Conservation (phyloP, 176 grass and related monocot species). For the Hordeum marinum region DNA sequence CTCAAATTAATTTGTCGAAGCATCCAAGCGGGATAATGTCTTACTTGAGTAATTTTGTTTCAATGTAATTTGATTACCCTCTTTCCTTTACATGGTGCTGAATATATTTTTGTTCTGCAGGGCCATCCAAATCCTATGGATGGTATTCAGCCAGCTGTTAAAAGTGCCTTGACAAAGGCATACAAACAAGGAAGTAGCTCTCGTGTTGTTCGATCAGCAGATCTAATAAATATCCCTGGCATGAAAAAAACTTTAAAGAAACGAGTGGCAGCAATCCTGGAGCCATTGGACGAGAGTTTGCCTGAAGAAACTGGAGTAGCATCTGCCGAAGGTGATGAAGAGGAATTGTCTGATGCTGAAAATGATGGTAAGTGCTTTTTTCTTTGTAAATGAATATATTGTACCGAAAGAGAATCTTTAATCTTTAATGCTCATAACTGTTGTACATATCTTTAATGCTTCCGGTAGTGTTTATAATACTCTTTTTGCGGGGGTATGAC, state of each 20-base stretch:
- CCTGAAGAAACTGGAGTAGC: conserved; percentile 74
- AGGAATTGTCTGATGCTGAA: conserved; percentile 72
- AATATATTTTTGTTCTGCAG: conserved; percentile 33
- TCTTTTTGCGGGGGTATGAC: no score
- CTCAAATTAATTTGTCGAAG: not conserved
- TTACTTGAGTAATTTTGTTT: conserved; percentile 1
- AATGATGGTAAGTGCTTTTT: conserved; percentile 53
- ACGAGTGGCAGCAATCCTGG: conserved; percentile 85
- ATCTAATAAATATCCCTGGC: conserved; percentile 78
- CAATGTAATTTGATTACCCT: not conserved
- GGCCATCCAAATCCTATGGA: conserved; percentile 87
- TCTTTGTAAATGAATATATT: not conserved
- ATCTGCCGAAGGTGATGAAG: conserved; percentile 60
- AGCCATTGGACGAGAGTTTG: conserved; percentile 75
- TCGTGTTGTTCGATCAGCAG: conserved; percentile 76
- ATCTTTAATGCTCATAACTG: not conserved
- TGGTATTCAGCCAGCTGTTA: conserved; percentile 82
- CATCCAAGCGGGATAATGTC: not conserved
- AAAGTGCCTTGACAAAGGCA: conserved; percentile 87
- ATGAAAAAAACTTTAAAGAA: conserved; percentile 89
- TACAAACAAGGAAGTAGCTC: conserved; percentile 91
- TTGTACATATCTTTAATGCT: not conserved
- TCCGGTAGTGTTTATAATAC: not conserved
- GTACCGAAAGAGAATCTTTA: not conserved
- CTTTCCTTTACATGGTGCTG: not conserved